These are phyloP conservation scores for Gremmenia infestans DNA, from an alignment of 2,329 filamentous ascomycete genomes.

Conservation along the genomic window DNA sequence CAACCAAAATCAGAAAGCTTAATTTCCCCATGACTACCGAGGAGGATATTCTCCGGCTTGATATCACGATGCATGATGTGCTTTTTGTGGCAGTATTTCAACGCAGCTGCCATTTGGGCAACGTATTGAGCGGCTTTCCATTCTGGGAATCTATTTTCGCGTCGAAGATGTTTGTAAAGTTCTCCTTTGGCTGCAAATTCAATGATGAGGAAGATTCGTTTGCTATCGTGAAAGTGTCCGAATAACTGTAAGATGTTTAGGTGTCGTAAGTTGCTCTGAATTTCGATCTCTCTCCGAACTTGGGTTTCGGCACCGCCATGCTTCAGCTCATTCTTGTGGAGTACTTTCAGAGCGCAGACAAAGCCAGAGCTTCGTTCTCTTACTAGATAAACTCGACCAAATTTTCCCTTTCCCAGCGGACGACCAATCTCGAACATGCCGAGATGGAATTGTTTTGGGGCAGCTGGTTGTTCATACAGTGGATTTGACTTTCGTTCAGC, in stretches of 20 bases:
- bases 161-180: slow-evolving; percentile 66
- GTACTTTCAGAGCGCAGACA: slow-evolving; percentile 68
- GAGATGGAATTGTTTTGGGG: slow-evolving; percentile 63
- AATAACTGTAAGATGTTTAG: slow-evolving; percentile 67
- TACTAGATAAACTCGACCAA: slow-evolving; percentile 67
- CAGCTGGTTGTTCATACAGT: slow-evolving; percentile 51
- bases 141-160: slow-evolving; percentile 64
- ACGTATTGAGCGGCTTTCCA: slow-evolving; percentile 70
- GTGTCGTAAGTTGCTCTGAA: slow-evolving; percentile 67
- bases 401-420: slow-evolving; percentile 69
- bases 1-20: slow-evolving; percentile 98
- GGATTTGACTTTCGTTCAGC: slow-evolving; percentile 47
- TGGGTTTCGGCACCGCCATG: slow-evolving; percentile 66
- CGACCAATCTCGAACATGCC: slow-evolving; percentile 75
- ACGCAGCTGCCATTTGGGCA: slow-evolving; percentile 73
- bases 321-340: slow-evolving; percentile 66
- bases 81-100: slow-evolving; percentile 91
- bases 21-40: slow-evolving; percentile 95
- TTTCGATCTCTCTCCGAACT: slow-evolving; percentile 68
- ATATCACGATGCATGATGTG: slow-evolving; percentile 97
- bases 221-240: slow-evolving; percentile 70
- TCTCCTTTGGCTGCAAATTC: slow-evolving; percentile 70
- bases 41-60: slow-evolving; percentile 95
- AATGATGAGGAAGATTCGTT: slow-evolving; percentile 67
- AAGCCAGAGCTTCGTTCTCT: slow-evolving; percentile 64